Evolutionary conservation across 495 filamentous ascomycete genomes (phyloP), one percentile per base, ranked within the genome.

Genomic region (Aspergillus indologenus): DNA sequence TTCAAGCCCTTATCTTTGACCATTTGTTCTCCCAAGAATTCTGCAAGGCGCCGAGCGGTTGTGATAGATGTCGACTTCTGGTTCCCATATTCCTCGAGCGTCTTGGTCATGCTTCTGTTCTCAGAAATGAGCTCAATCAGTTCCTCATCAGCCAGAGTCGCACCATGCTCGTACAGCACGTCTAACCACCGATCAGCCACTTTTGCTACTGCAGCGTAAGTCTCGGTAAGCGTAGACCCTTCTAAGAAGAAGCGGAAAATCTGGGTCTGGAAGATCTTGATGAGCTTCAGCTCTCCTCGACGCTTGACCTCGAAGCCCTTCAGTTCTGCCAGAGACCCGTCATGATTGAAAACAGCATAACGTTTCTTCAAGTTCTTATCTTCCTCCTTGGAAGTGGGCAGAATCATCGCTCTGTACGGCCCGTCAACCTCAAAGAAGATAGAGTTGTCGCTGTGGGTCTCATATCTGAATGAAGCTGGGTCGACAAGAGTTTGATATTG

Each of bases 401-500:
- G 73, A 50, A 99, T 88, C 94, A 99, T 99, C 61, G 94, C 94
- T 71, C 82, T 87, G 77, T 99, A 99, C 0, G 94, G 94, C 4
- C 94, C 94, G 66, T 99, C 94, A 24, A 99, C 94, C 72, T 99
- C 94, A 73, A 99, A 99, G 77, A 99, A 98, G 68, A 99, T 99
- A 22, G 92, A 90, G 73, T 99, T 99, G 65, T 99, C 94, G 70
- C 92, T 97, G 65, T 93, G 87, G 0, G 92, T 98, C 65, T 95
- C 88, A 67, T 99, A 99, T 65, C 85, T 88, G 82, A 91, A 92
- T 0, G 85, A 88, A 34, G 80, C 77, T 2, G 85, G 85, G 64
- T 98, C 91, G 0, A 85, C 80, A 20, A 99, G 78, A 0, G 90
- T 90, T 71, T 98, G 92, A 67, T 99, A 99, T 62, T 98, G 95